phyloP scores from a whole-genome alignment of 306 rosid genomes.

The Pterocarpus santalinus region DNA sequence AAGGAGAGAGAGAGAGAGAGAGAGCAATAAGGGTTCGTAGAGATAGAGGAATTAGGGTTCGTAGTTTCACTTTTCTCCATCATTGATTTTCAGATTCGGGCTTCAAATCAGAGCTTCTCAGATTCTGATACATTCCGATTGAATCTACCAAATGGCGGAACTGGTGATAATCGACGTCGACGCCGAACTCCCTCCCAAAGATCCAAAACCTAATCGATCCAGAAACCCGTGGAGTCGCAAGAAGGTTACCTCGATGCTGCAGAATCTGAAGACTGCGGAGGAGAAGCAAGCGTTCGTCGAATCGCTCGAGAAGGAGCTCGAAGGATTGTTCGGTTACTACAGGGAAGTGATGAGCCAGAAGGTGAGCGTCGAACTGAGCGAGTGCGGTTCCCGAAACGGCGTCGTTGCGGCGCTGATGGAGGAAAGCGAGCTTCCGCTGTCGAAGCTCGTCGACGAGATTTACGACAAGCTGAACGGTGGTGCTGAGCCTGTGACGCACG shows the following conservation, averaged over 20 bases:
- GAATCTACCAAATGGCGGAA: conserved; percentile 44
- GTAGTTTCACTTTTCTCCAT: too few relatives aligned
- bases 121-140: too few relatives aligned
- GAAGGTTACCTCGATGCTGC: conserved; percentile 47
- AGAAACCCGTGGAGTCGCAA: conserved; percentile 68
- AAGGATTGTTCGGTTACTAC: conserved; percentile 66
- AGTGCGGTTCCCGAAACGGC: conserved; percentile 53
- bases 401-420: conserved; percentile 77
- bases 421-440: conserved; percentile 80
- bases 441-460: conserved; percentile 77
- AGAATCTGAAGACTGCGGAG: conserved; percentile 47
- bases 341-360: conserved; percentile 56
- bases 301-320: conserved; percentile 64
- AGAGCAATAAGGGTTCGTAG: too few relatives aligned
- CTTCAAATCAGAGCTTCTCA: too few relatives aligned
- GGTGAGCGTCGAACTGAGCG: conserved; percentile 51
- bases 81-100: too few relatives aligned
- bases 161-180: conserved; percentile 43
- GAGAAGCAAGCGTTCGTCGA: conserved; percentile 59
- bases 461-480: conserved; percentile 45
- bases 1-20: too few relatives aligned
- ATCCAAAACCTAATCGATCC: conserved; percentile 47
- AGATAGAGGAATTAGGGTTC: too few relatives aligned
- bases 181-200: conserved; percentile 29
- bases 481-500: conserved; percentile 60